Percentiles rank a stretch among this genome's conserved stretches.
Conservation (phyloP, 345 rosid species). For the Passiflora organensis region DNA sequence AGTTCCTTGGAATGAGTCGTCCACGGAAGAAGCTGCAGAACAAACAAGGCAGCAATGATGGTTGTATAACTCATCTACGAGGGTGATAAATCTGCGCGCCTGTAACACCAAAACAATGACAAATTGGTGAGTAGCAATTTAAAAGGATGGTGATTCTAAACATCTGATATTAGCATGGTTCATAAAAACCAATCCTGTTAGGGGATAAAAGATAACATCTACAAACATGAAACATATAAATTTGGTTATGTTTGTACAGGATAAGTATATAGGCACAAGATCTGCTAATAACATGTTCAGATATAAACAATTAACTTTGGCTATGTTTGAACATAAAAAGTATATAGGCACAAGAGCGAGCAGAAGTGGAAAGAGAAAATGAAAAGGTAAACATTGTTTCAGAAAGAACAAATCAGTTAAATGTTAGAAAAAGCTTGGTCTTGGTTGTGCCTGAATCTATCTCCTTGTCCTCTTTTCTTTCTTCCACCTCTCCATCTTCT, state of each 20-base stretch:
- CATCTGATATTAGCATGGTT: too few species aligned
- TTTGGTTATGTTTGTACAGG: background rate
- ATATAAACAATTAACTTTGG: background rate
- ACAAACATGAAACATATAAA: background rate
- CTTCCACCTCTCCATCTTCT: background rate
- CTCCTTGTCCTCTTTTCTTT: background rate
- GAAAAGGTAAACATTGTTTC: too few species aligned
- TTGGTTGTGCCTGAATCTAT: too few species aligned
- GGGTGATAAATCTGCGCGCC: conserved; percentile 97
- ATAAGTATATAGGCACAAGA: background rate
- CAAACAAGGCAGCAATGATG: conserved; percentile 80
- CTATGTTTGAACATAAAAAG: background rate
- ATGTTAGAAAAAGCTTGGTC: too few species aligned
- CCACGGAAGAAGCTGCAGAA: conserved; percentile 65
- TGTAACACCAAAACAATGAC: conserved; percentile 19
- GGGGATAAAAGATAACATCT: background rate
- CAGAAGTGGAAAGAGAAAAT: background rate
- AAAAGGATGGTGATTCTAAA: too few species aligned
- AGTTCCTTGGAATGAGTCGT: conserved; percentile 90
- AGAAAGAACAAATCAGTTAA: too few species aligned
- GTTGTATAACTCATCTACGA: conserved; percentile 87
- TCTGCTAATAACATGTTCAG: background rate
- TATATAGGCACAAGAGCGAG: background rate
- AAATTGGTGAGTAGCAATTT: too few species aligned
- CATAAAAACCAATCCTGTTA: too few species aligned